Evolutionary conservation across 441 rosid species (phyloP).

Genomic region (Eutrema salsugineum): DNA sequence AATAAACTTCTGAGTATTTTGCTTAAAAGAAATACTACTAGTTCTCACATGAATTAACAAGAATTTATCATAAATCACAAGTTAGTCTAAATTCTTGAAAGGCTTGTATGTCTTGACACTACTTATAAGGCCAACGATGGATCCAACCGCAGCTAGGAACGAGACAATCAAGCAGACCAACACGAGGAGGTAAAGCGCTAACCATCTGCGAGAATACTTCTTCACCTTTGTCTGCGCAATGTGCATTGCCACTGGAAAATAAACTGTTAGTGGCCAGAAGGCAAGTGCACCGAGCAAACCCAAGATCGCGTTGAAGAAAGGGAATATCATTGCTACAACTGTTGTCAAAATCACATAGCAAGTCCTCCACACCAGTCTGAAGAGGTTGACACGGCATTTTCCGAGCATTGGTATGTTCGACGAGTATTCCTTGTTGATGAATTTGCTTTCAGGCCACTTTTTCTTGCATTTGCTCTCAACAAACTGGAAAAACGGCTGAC

Average conservation of each 20-base stretch:
- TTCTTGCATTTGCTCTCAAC: conserved; percentile 42
- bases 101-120: conserved; percentile 41
- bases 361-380: conserved; percentile 63
- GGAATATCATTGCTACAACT: conserved; percentile 52
- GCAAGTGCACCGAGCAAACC: conserved; percentile 55
- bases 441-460: conserved; percentile 44
- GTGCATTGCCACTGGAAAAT: conserved; percentile 59
- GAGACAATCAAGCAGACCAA: conserved; percentile 42
- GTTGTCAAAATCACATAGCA: conserved; percentile 41
- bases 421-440: conserved; percentile 40
- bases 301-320: conserved; percentile 60
- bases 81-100: conserved; percentile 29
- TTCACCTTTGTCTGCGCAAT: conserved; percentile 36
- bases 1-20: not conserved
- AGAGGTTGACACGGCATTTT: conserved; percentile 38
- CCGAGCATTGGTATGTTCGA: conserved; percentile 35
- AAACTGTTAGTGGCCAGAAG: conserved; percentile 63
- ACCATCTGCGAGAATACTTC: conserved; percentile 41
- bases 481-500: conserved; percentile 50
- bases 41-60: not conserved
- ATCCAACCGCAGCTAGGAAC: conserved; percentile 38
- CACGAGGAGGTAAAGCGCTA: conserved; percentile 35
- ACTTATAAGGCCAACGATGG: conserved; percentile 37
- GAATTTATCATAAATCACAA: not conserved
- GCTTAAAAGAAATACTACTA: not conserved